Base-by-base conservation (phyloP, 805 yeast species). In the Kazachstania viticola region DNA sequence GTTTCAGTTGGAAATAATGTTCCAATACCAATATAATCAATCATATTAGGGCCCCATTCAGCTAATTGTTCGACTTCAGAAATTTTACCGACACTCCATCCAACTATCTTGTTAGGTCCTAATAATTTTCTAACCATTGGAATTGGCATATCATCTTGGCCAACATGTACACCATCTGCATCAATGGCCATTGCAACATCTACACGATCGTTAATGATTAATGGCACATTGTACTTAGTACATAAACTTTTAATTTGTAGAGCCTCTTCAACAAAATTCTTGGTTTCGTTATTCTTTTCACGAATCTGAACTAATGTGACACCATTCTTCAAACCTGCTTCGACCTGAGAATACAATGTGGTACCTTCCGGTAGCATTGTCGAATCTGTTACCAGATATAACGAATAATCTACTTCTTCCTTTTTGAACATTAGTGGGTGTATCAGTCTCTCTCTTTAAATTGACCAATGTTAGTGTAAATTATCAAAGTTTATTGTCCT, bases 151-250 rank as follows among this genome's bases (percentile, higher is more conserved):
- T 85, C 96, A 32, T 77, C 85, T 53, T 85, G 95, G 1, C 96
- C 96, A 14, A 85, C 82, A 59, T 85, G 96, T 7, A 87, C 78
- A 22, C 94, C 94, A 40, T 83, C 95, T 2, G 94, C 94, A 43
- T 71, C 91, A 34, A 83, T 65, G 0, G 95, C 95, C 27, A 87
- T 58, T 0, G 95, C 95, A 9, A 87, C 83, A 49, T 85, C 96
- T 3, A 83, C 68, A 31, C 95, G 61, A 48, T 85, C 95, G 44
- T 85, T 83, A 48, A 85, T 84, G 21, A 85, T 71, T 41, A 85
- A 61, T 0, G 95, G 95, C 6, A 87, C 73, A 0, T 69, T 66
- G 25, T 64, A 69, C 17, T 58, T 49, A 23, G 61, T 58, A 22
- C 95, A 82, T 29, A 85, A 41, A 31, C 62, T 59, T 40, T 79